Evolutionary conservation across 371 early-diverging fungal species (phyloP).

Genomic region (Catenaria anguillulae): DNA sequence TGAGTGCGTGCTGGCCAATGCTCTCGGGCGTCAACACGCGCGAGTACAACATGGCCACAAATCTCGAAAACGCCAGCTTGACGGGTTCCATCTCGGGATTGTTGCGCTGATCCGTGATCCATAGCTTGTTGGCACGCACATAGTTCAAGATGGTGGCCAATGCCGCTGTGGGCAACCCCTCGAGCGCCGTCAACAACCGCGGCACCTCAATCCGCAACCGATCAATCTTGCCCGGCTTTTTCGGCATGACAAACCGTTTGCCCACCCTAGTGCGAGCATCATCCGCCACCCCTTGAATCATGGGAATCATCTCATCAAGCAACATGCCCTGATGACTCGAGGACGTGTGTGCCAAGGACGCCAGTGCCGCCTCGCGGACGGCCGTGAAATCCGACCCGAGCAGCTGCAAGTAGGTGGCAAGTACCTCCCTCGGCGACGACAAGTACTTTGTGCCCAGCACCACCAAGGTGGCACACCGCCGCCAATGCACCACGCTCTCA

Average conservation of each 20-base stretch:
- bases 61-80: background rate
- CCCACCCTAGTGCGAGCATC: background rate
- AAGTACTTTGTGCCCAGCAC: background rate
- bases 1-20: background rate
- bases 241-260: background rate
- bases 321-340: background rate
- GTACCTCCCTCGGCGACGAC: background rate
- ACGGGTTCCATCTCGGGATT: background rate
- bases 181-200: background rate
- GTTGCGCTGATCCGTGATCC: background rate
- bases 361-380: background rate
- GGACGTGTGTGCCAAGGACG: background rate
- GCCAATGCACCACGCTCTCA: background rate
- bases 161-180: background rate
- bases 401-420: background rate
- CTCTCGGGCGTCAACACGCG: background rate
- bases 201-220: conserved; percentile 5
- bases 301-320: conserved; percentile 1
- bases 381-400: background rate
- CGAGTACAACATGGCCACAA: background rate
- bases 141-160: background rate
- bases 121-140: background rate
- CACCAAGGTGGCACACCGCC: background rate
- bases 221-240: conserved; percentile 1
- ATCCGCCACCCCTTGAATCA: background rate